Evolutionary conservation across 1,139 yeast genomes (phyloP).

Genomic region (Hyphopichia fennica): DNA sequence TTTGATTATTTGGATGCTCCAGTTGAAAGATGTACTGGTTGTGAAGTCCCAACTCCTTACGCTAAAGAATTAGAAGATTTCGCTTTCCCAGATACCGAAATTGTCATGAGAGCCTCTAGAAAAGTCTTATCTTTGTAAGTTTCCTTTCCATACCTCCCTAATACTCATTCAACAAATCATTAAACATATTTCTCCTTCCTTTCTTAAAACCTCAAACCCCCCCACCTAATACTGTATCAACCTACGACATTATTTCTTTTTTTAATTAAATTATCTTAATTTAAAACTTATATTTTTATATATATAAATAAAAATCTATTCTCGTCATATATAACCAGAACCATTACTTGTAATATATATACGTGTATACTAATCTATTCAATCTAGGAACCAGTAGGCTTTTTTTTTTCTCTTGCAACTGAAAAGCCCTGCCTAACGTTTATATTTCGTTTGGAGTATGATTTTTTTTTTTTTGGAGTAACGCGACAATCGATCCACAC

Average conservation of each 20-base stretch:
- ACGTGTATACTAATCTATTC: not conserved
- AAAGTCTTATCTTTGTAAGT: conserved; percentile 73
- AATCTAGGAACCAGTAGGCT: not conserved
- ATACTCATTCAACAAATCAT: not conserved
- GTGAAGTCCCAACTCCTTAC: conserved; percentile 99
- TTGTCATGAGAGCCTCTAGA: conserved; percentile 87
- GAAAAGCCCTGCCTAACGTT: too few relatives aligned
- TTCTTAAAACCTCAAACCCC: not conserved
- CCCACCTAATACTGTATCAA: not conserved
- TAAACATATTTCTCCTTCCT: too few relatives aligned
- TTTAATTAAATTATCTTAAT: not conserved
- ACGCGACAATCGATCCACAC: too few relatives aligned
- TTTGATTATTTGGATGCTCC: conserved; percentile 99
- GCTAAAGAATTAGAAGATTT: conserved; percentile 95
- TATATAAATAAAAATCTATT: not conserved
- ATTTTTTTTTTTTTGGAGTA: too few relatives aligned
- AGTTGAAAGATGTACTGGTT: conserved; percentile 97
- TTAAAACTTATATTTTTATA: not conserved
- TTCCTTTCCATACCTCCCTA: not conserved
- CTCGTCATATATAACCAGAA: not conserved
- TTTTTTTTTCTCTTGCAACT: not conserved
- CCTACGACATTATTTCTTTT: not conserved
- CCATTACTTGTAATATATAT: not conserved
- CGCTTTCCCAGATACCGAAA: conserved; percentile 96
- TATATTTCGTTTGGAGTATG: too few relatives aligned